Conservation (phyloP, 2,329 filamentous ascomycete genomes). For the Clarireedia monteithiana region DNA sequence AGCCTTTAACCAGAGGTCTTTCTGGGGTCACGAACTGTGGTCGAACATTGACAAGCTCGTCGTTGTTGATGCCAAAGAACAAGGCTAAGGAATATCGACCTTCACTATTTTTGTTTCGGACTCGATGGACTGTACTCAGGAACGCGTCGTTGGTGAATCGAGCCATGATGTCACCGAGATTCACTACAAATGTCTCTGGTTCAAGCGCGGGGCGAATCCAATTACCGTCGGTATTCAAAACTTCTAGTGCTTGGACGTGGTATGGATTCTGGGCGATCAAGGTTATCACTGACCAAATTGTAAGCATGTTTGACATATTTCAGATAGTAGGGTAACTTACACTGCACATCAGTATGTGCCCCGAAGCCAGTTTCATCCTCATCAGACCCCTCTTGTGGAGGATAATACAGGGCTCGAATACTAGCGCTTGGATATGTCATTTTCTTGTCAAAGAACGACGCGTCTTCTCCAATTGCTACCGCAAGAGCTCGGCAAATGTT, state of each 20-base stretch:
- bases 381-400: not conserved
- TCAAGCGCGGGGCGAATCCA: not conserved
- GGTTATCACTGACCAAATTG: not conserved
- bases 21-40: too few relatives aligned
- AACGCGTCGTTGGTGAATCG: constrained; percentile 13
- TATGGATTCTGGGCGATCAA: not conserved
- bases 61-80: not conserved
- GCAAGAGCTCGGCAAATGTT: not conserved
- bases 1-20: too few relatives aligned
- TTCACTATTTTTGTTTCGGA: constrained; percentile 14
- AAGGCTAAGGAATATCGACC: not conserved
- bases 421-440: not conserved
- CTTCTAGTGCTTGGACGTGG: not conserved
- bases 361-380: not conserved
- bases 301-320: not conserved
- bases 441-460: not conserved
- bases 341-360: not conserved
- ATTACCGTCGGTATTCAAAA: not conserved
- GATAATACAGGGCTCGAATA: not conserved
- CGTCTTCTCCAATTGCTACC: not conserved
- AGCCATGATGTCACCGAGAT: constrained; percentile 15
- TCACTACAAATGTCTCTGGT: not conserved
- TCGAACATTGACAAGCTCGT: too few relatives aligned
- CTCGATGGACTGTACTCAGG: constrained; percentile 16
- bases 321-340: not conserved